Evolutionary conservation across 768 basidiomycete species (phyloP).

Genomic region (Scleroderma citrinum): DNA sequence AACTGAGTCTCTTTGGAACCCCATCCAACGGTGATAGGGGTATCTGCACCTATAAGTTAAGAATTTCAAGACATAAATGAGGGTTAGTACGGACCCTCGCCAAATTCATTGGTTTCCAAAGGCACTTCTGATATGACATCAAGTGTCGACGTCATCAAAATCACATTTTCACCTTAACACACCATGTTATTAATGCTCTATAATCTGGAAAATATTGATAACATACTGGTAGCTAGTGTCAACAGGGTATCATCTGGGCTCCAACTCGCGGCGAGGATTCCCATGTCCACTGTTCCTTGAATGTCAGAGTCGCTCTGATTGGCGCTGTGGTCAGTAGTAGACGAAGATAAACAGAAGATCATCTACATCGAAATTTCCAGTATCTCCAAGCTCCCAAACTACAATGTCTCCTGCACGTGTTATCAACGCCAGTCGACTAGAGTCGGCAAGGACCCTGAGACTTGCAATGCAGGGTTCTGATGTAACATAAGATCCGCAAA

Average conservation of each 20-base stretch:
- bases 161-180: constrained; percentile 68
- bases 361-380: constrained; percentile 39
- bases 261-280: constrained; percentile 81
- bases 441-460: constrained; percentile 67
- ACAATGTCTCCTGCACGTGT: constrained; percentile 81
- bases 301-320: constrained; percentile 46
- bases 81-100: constrained; percentile 50
- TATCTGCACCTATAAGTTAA: constrained; percentile 45
- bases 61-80: not conserved
- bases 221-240: constrained; percentile 69
- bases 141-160: constrained; percentile 85
- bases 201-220: not conserved
- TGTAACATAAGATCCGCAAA: constrained; percentile 18
- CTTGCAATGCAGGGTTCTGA: constrained; percentile 46
- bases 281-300: constrained; percentile 82
- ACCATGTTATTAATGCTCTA: not conserved
- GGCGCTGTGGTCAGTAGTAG: not conserved
- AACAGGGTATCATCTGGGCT: constrained; percentile 89
- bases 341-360: not conserved
- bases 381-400: constrained; percentile 50
- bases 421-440: constrained; percentile 58
- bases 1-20: constrained; percentile 96
- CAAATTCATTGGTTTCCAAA: constrained; percentile 71
- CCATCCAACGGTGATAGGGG: constrained; percentile 96
- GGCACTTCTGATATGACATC: constrained; percentile 80